Evolutionary conservation across 2,329 filamentous ascomycete species (phyloP).

Genomic region (Xylaria sp.): DNA sequence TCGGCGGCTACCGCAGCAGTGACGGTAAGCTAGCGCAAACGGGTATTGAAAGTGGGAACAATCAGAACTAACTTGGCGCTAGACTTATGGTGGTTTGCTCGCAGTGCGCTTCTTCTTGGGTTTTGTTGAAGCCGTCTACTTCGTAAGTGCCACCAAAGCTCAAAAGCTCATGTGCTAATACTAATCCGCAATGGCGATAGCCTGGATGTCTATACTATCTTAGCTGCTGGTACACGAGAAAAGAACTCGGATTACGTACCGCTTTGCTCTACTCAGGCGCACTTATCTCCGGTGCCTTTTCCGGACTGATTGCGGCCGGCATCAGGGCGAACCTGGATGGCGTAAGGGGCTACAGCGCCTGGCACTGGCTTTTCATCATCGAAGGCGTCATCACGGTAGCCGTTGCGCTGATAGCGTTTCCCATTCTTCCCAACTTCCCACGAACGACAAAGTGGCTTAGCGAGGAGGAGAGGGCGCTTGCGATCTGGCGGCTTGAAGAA

Average conservation of each 20-base stretch:
- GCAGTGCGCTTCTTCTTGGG: conserved; percentile 51
- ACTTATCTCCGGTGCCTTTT: conserved; percentile 74
- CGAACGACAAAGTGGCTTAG: conserved; percentile 62
- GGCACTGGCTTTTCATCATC: conserved; percentile 72
- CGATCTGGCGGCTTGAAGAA: conserved; percentile 65
- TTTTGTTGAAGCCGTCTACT: conserved; percentile 52
- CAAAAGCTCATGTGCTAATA: background rate
- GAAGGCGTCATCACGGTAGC: conserved; percentile 69
- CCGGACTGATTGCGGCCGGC: conserved; percentile 67
- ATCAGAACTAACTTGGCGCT: background rate
- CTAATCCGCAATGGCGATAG: conserved; percentile 30
- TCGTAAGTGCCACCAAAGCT: conserved; percentile 42
- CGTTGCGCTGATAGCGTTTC: conserved; percentile 62
- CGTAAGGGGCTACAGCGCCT: conserved; percentile 60
- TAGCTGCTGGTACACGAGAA: conserved; percentile 70
- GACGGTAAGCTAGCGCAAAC: conserved; percentile 25
- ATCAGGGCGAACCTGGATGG: conserved; percentile 71
- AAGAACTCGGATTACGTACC: conserved; percentile 69
- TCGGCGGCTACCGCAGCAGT: conserved; percentile 49
- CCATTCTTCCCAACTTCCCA: conserved; percentile 72
- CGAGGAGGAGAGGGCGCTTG: conserved; percentile 61
- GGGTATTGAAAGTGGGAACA: background rate
- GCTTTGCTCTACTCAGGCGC: conserved; percentile 71
- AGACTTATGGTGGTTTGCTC: conserved; percentile 45
- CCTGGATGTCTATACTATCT: conserved; percentile 69